These are phyloP conservation scores for Leccinum incarnatum DNA, from an alignment of 768 basidiomycete species.

Conservation along the genomic window DNA sequence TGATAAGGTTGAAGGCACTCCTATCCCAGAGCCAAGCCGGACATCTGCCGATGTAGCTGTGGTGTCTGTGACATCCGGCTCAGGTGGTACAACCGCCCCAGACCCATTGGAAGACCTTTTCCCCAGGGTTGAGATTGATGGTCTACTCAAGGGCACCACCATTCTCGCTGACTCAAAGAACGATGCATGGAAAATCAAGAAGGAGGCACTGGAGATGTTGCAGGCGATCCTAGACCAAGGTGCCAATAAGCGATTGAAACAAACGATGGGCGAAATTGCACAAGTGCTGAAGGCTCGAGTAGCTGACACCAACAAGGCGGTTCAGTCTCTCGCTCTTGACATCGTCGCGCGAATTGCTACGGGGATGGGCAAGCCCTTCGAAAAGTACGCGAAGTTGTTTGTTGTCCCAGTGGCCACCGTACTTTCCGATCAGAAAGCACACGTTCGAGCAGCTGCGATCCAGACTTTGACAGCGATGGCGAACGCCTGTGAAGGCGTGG, in stretches of 20 bases:
- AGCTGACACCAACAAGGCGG: slow-evolving; percentile 90
- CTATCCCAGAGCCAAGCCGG: slow-evolving; percentile 75
- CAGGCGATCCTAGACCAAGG: slow-evolving; percentile 86
- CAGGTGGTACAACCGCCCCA: slow-evolving; percentile 36
- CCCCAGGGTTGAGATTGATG: slow-evolving; percentile 91
- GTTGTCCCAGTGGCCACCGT: slow-evolving; percentile 76
- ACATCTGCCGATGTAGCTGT: slow-evolving; percentile 72
- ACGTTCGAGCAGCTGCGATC: slow-evolving; percentile 74
- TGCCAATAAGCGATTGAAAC: slow-evolving; percentile 88
- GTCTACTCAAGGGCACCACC: slow-evolving; percentile 76
- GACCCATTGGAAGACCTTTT: slow-evolving; percentile 94
- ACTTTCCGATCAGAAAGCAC: slow-evolving; percentile 90
- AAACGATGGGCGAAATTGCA: slow-evolving; percentile 89
- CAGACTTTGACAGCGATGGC: slow-evolving; percentile 81
- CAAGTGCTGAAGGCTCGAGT: slow-evolving; percentile 86
- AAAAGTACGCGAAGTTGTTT: slow-evolving; percentile 81
- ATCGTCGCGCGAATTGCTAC: slow-evolving; percentile 85
- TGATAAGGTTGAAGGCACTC: slow-evolving; percentile 80
- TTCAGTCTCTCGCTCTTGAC: slow-evolving; percentile 87
- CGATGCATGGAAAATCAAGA: slow-evolving; percentile 96
- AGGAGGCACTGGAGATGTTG: slow-evolving; percentile 87
- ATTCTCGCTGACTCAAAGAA: slow-evolving; percentile 83
- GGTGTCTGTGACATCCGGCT: slow-evolving; percentile 41
- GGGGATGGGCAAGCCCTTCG: slow-evolving; percentile 95
- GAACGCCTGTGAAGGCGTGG: slow-evolving; percentile 79